Base-by-base conservation (phyloP, 106 monocot genomes). In the Apostasia ramifera region DNA sequence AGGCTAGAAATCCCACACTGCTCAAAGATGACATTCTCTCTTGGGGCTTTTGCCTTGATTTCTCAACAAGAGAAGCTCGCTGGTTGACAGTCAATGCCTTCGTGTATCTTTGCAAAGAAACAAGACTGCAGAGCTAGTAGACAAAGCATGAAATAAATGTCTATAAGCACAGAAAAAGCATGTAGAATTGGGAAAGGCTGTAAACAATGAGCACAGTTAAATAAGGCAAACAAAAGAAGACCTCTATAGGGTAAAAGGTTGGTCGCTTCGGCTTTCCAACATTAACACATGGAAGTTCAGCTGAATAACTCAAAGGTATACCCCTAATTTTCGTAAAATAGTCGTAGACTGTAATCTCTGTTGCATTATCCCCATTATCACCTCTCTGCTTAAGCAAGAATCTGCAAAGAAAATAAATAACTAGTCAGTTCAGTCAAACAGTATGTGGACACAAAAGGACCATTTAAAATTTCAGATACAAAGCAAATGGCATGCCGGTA, bases 191-290 rank as follows among this genome's bases (percentile, higher is more conserved):
- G 8, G 47, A 47, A 48, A 8, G 65, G 26, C 5, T 1, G 2
- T 9, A 11, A 57, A 57, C 14, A 2, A 57, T 49, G 49, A 53
- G 12, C 26, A 63, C 11, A 44, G 1, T 2, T 6, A 44, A 39
- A 70, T 45, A 46, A 47, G 13, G 2, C 26, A 44, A 3, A 44
- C 6, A 12, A 9, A 44, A 38, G 41, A 66, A 69, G 40, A 98
- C 97, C 97, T 98, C 97, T 4, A 98, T 60, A 12, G 97, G 97
- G 11, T 85, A 68, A 59, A 77, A 98, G 1, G 92, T 98, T 1
- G 97, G 97, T 0, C 92, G 82, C 68, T 90, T 98, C 40, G 92
- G 92, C 61, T 87, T 92, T 13, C 97, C 97, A 74, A 92, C 92
- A 87, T 98, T 98, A 6, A 98, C 77, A 67, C 97, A 98, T 0